These are phyloP conservation scores for Penicillium oxalicum DNA, from an alignment of 2,329 filamentous ascomycete species.

Conservation along the genomic window DNA sequence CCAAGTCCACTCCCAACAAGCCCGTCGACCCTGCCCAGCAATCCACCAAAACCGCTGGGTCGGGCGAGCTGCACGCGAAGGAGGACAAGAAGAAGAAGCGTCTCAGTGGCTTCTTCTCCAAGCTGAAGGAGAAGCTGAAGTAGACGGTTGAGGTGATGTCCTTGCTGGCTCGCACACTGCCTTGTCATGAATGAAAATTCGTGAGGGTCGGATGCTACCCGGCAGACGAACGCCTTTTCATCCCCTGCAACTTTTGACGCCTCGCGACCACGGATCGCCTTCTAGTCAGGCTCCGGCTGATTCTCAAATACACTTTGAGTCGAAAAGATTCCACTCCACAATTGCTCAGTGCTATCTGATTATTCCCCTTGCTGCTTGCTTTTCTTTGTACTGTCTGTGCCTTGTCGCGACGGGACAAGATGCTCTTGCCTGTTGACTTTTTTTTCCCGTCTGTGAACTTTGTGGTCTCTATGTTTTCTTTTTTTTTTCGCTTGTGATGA, in stretches of 20 bases:
- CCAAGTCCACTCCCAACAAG: conserved; percentile 19
- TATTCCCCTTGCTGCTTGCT: too few relatives aligned
- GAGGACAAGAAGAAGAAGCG: conserved; percentile 61
- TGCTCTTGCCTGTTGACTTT: not conserved
- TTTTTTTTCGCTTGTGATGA: not conserved
- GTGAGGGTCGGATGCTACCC: too few relatives aligned
- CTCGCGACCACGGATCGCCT: too few relatives aligned
- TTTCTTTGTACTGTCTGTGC: not conserved
- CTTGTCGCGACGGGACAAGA: not conserved
- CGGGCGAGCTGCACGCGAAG: conserved; percentile 27
- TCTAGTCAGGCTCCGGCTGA: too few relatives aligned
- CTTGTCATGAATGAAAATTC: too few relatives aligned
- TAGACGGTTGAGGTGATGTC: conserved; percentile 12
- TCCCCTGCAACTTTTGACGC: too few relatives aligned
- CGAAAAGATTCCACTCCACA: too few relatives aligned
- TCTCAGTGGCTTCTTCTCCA: conserved; percentile 55
- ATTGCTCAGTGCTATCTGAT: too few relatives aligned
- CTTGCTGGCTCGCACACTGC: too few relatives aligned
- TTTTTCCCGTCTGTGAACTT: not conserved
- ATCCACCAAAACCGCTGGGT: conserved; percentile 6
- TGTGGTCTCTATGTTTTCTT: not conserved
- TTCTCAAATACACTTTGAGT: too few relatives aligned
- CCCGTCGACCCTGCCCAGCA: conserved; percentile 12
- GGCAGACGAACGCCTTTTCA: too few relatives aligned
- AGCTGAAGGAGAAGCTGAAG: conserved; percentile 51